A percentile compares a stretch with the other conserved stretches of the same genome.
Conservation (phyloP, 257 asterid genomes). For the Solanum chmielewskii region DNA sequence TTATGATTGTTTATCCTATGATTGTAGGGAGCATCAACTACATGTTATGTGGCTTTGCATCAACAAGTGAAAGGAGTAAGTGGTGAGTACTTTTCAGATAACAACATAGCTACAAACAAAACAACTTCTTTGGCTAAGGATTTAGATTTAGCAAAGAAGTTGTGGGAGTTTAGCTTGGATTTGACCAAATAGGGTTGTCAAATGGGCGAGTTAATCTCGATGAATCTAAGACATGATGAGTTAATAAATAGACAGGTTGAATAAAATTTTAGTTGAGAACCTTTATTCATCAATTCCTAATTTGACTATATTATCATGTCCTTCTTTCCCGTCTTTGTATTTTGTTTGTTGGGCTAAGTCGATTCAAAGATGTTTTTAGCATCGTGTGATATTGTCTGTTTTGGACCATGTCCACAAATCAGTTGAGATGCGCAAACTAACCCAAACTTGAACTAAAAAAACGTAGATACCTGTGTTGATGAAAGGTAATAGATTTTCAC, state of each 20-base stretch:
- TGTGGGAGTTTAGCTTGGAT: constrained; percentile 66
- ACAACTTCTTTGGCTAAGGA: constrained; percentile 27
- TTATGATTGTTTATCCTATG: not conserved
- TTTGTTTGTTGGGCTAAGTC: not conserved
- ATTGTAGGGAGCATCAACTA: constrained; percentile 49
- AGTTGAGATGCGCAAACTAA: not conserved
- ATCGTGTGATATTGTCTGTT: not conserved
- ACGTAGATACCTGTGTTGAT: not conserved
- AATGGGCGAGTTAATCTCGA: not conserved
- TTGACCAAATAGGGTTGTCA: constrained; percentile 2
- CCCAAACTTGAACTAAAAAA: not conserved
- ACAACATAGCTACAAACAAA: constrained; percentile 14
- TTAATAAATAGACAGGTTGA: not conserved
- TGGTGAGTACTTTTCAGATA: constrained; percentile 54
- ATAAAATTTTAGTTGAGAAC: not conserved
- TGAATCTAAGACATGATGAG: not conserved
- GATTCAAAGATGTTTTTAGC: not conserved
- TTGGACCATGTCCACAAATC: not conserved
- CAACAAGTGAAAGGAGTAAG: constrained; percentile 61
- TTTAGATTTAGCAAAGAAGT: constrained; percentile 50
- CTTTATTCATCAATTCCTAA: not conserved
- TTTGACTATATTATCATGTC: not conserved
- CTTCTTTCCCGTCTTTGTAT: too few species aligned
- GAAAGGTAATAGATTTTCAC: not conserved
- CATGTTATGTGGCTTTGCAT: constrained; percentile 66